Base-by-base conservation (phyloP, 1,284 basidiomycete genomes). In the Rhodotorula sp. region DNA sequence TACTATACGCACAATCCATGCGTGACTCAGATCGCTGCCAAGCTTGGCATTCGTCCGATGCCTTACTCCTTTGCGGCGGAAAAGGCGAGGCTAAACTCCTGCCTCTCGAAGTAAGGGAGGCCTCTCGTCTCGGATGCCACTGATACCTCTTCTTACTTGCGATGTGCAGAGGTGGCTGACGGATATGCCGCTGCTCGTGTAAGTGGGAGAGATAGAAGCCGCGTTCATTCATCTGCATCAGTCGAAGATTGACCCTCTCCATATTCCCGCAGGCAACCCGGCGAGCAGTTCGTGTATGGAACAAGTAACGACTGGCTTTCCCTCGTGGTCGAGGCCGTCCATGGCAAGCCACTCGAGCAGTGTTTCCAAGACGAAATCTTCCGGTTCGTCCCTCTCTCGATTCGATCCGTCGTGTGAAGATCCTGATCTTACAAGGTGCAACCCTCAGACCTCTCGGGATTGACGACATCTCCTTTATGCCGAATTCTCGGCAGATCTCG, bases 281-380 rank as follows among this genome's bases (percentile, higher is more conserved):
- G 57, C n/a, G 21, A 31, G 28, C 31, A n/a, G 5, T 71, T 60
- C 49, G 15, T 14, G 2, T 74, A 74, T 62, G 67, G 69, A n/a
- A 55, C 62, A 1, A 52, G 49, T 45, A 69, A 62, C 49, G 72
- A 74, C 43, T 69, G 65, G 62, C 64, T 71, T 2, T 58, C 62
- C 3, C 70, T 71, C 15, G 48, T 66, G 47, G 45, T 74, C 56
- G 62, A 71, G n/a, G 52, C 38, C 1, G 67, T 66, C 2, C 64
- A 57, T 31, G 67, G 69, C 3, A 8, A 61, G 2, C 10, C 54
- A 2, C 60, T 74, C n/a, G 64, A 65, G 14, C 18, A 50, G 7
- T 74, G 67, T 60, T 55, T 71, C 38, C 59, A 67, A 31, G 47
- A 67, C 18, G n/a, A 67, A 56, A 67, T 74, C 63, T 74, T 74